phyloP scores from a whole-genome alignment of 306 rosid genomes.

The Cicer chorassanicum region DNA sequence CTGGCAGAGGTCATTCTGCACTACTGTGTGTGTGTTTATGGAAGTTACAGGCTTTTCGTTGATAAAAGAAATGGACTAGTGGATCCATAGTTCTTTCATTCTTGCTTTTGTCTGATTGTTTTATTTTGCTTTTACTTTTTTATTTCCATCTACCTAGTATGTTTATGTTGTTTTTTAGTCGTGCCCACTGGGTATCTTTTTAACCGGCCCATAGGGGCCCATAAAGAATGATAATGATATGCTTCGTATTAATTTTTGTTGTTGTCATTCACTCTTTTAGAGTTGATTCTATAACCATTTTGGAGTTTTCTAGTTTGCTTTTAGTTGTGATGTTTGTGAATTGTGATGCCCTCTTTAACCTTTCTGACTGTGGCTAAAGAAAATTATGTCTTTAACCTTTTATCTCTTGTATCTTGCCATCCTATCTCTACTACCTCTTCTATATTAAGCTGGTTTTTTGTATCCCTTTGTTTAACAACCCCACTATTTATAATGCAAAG shows the following conservation, averaged over 20 bases:
- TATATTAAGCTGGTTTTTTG: slow-evolving; percentile 8
- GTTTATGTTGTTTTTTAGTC: neutral
- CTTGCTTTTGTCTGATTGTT: slow-evolving; percentile 23
- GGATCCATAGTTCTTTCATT: slow-evolving; percentile 11
- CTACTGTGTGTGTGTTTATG: neutral
- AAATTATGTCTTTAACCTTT: slow-evolving; percentile 8
- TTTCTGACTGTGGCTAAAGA: neutral
- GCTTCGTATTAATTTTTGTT: slow-evolving; percentile 2
- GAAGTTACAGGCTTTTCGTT: slow-evolving; percentile 19
- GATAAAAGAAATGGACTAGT: slow-evolving; percentile 21
- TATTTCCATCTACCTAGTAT: slow-evolving; percentile 13
- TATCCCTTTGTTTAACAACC: slow-evolving; percentile 20
- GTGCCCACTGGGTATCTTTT: neutral
- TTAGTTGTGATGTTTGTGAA: neutral
- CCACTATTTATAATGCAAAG: slow-evolving; percentile 20
- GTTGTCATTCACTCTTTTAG: slow-evolving; percentile 11
- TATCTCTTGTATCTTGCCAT: neutral
- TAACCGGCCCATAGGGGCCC: neutral
- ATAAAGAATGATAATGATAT: neutral
- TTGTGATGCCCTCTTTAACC: slow-evolving; percentile 6
- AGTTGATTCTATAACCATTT: slow-evolving; percentile 18
- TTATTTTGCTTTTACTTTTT: neutral
- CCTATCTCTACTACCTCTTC: slow-evolving; percentile 23
- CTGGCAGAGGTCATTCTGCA: slow-evolving; percentile 34
- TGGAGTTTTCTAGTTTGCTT: slow-evolving; percentile 20